A percentile compares a stretch with the other conserved stretches of the same genome.
phyloP scores from a whole-genome alignment of 345 rosid species.

The Trapa incisa region DNA sequence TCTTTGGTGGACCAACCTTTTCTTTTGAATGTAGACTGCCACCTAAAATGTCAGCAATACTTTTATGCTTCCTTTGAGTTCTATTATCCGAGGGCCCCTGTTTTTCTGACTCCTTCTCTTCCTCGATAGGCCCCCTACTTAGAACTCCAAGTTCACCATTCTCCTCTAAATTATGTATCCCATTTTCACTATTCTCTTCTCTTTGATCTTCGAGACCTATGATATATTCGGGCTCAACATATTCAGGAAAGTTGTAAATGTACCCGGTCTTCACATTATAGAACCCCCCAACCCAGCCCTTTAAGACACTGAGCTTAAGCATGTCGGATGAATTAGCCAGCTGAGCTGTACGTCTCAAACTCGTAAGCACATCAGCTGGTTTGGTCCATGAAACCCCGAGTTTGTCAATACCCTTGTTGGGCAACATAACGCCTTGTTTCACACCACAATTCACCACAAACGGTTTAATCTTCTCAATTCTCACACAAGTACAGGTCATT shows the following conservation, averaged over 20 bases:
- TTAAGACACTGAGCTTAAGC: slow-evolving; percentile 42
- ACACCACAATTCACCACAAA: slow-evolving; percentile 55
- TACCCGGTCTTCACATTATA: slow-evolving; percentile 34
- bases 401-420: slow-evolving; percentile 38
- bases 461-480: slow-evolving; percentile 23
- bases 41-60: slow-evolving; percentile 71
- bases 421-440: slow-evolving; percentile 52
- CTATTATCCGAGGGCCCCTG: slow-evolving; percentile 25
- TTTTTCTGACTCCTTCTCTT: slow-evolving; percentile 24
- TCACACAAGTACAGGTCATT: slow-evolving; percentile 50
- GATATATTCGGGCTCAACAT: slow-evolving; percentile 38
- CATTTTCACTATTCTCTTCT: slow-evolving; percentile 5
- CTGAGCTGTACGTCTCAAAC: slow-evolving; percentile 35
- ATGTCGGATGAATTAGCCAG: slow-evolving; percentile 17
- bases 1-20: slow-evolving; percentile 19
- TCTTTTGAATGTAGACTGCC: slow-evolving; percentile 13
- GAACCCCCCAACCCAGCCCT: slow-evolving; percentile 61
- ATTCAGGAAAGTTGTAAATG: slow-evolving; percentile 21
- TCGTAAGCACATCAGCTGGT: slow-evolving; percentile 33
- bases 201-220: slow-evolving; percentile 59
- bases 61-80: slow-evolving; percentile 60
- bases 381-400: slow-evolving; percentile 32
- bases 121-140: slow-evolving; percentile 23
- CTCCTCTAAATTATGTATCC: slow-evolving; percentile 11
- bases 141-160: slow-evolving; percentile 17